Conservation (phyloP, 768 basidiomycete genomes). For the Russula ochroleuca region DNA sequence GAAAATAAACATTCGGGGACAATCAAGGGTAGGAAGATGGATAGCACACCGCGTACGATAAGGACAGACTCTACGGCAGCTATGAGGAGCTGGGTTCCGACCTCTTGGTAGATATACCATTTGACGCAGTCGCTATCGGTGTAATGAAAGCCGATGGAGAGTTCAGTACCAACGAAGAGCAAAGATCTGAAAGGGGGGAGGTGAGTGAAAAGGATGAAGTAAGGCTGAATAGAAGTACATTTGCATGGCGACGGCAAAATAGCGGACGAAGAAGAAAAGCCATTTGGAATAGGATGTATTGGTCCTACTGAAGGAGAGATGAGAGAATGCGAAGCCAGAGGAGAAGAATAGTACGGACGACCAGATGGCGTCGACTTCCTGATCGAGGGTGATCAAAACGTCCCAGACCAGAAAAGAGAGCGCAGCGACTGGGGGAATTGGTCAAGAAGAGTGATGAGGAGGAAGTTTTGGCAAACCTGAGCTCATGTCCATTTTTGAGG, state of each 20-base stretch:
- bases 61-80: conserved; percentile 30
- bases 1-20: background rate
- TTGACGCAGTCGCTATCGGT: conserved; percentile 26
- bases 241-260: conserved; percentile 25
- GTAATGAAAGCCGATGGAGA: conserved; percentile 25
- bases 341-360: conserved; percentile 28
- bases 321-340: background rate
- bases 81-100: conserved; percentile 23
- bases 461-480: background rate
- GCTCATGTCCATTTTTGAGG: background rate
- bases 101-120: conserved; percentile 22
- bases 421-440: conserved; percentile 30
- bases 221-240: conserved; percentile 5
- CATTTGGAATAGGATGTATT: conserved; percentile 31
- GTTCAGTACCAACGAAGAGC: conserved; percentile 21
- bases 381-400: conserved; percentile 29
- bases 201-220: background rate
- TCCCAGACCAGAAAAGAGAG: conserved; percentile 33
- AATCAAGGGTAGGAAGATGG: background rate
- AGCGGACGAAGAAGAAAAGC: conserved; percentile 29
- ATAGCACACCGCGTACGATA: conserved; percentile 30
- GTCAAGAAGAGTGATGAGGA: background rate
- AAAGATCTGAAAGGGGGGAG: conserved; percentile 9
- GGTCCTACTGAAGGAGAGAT: conserved; percentile 27
- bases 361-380: conserved; percentile 35